phyloP scores from a whole-genome alignment of 495 filamentous ascomycete genomes.

The Aspergillus sclerotioniger region DNA sequence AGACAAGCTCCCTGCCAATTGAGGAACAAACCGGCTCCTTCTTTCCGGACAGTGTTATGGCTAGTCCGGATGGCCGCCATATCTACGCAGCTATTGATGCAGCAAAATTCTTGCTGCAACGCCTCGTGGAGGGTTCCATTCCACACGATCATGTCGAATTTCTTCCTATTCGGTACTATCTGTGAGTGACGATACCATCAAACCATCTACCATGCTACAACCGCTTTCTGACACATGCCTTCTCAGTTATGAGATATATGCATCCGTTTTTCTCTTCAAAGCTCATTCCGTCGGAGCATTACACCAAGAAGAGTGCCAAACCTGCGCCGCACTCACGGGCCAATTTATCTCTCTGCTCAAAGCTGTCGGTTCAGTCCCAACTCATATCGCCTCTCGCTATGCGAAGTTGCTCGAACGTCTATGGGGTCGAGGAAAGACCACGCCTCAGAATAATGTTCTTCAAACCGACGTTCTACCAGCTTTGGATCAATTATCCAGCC shows the following conservation, averaged over 20 bases:
- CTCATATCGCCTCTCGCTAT: slow-evolving; percentile 3
- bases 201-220: neutral
- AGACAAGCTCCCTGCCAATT: neutral
- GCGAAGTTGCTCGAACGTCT: neutral
- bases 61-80: slow-evolving; percentile 5
- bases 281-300: neutral
- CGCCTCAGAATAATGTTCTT: too few relatives aligned
- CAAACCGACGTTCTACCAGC: too few relatives aligned
- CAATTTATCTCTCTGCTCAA: slow-evolving; percentile 6
- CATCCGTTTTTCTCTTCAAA: slow-evolving; percentile 3
- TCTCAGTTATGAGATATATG: slow-evolving; percentile 4
- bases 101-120: neutral
- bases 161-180: slow-evolving; percentile 1
- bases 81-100: slow-evolving; percentile 6
- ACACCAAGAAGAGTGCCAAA: neutral
- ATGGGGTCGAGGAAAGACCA: neutral
- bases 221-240: too few relatives aligned
- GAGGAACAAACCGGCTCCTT: neutral
- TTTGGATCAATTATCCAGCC: too few relatives aligned
- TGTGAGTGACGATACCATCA: neutral
- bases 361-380: neutral
- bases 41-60: slow-evolving; percentile 5
- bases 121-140: neutral
- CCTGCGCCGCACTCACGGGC: neutral
- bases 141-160: neutral